Base-by-base conservation (phyloP, 2,329 filamentous ascomycete genomes). In the Basipetospora chlamydospora region DNA sequence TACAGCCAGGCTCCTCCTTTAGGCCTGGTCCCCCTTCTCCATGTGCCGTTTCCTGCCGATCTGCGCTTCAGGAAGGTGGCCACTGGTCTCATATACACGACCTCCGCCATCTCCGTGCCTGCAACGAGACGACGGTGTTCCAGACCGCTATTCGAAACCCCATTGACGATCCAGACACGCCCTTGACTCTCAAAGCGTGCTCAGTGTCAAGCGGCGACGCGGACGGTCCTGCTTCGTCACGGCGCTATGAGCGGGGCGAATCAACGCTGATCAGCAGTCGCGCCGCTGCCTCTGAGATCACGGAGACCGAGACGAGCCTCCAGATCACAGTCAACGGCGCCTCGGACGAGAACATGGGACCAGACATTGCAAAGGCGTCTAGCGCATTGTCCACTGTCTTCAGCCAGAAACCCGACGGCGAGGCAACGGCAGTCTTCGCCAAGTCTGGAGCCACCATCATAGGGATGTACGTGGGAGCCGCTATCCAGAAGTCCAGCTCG, bases 121-220 rank as follows among this genome's bases (percentile, higher is more conserved):
- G 28, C 28, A 18, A 30, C 17, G 28, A 30, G 13, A 30, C 28
- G 13, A 30, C 28, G 12, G 28, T 30, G 13, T 30, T 30, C 17
- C 13, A 30, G 15, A 30, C 17, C 13, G 28, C 28, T 13, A 18
- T 30, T 18, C 17, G 17, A 15, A 30, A 30, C 28, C 13, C 13
- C 13, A 18, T 30, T 18, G 28, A 30, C 17, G 28, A 30, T 18
- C 28, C 28, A 7, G 17, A 30, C 28, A 30, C 28, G 28, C 28
- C 13, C 17, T 30, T 30, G 28, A 30, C 28, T 30, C 28, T 30
- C 28, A 30, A 30, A 30, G 28, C 28, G 28, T 30, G 28, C 12
- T 30, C 28, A 15, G 15, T 30, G 7, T 11, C 28, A 8, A 12
- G 17, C 13, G 17, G 15, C 17, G 28, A 15, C 7, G 15, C 15